Evolutionary conservation across 2,329 filamentous ascomycete genomes (phyloP), one percentile per base, ranked within the genome.

Genomic region (Emericellopsis cladophorae): DNA sequence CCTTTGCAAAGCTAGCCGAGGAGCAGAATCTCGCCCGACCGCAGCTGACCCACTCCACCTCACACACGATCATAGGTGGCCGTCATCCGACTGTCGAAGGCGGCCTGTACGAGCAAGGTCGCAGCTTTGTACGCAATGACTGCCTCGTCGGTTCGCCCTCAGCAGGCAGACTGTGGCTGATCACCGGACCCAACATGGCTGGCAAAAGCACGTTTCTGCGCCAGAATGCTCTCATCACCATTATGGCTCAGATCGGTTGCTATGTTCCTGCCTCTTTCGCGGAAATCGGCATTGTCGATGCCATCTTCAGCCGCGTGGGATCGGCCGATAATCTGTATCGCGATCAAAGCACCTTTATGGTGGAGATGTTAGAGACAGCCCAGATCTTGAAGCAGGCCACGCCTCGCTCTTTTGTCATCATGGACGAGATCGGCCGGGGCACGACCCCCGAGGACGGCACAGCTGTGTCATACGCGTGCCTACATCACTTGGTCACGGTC

Each of bases 281-380:
- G 4, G 79, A 86, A 51, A 72, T 98, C 22, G 89, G 90, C 1
- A 70, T 98, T 35, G 88, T 95, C n/a, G 92, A 98, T 62, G 87
- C 90, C 52, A 82, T 98, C 41, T 96, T 94, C 66, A 92, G 83
- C 55, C 84, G 92, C 55, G 83, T 93, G 18, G 92, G 92, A 2
- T 93, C 88, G 1, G 92, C 90, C 2, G 93, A 98, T 59, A 90
- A 95, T 56, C 70, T 98, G n/a, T 95, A 84, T 64, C 77, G 79
- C 39, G 84, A 95, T 64, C 89, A 96, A 60, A 95, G 87, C 40
- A 98, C 93, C 0, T 98, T 98, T 61, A 96, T 98, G 92, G 87
- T 96, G 1, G 92, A 98, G 64, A 98, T 98, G 92, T 73, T 95
- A 2, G 92, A 98, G 62, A 95, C 92, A 16, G 89, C 90, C 2